A percentile compares a stretch with the other conserved stretches of the same genome.
These are phyloP conservation scores for Coemansia sp. DNA, from an alignment of 192 early-diverging fungal genomes.

Conservation along the genomic window DNA sequence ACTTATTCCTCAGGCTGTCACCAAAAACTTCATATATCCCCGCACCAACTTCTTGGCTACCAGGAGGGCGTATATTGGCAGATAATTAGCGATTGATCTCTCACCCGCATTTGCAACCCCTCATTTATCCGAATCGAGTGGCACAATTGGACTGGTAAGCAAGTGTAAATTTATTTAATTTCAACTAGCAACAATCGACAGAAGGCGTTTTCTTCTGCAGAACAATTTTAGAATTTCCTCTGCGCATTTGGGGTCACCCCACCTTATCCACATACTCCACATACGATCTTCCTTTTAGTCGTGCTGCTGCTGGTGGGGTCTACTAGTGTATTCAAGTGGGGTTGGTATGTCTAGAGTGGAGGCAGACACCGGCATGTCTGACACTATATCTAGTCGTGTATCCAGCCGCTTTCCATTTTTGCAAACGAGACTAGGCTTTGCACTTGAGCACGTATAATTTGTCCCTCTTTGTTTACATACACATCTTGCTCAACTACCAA, in stretches of 20 bases:
- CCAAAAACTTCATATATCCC: not conserved
- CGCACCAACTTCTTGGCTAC: not conserved
- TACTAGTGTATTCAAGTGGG: not conserved
- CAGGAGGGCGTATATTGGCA: not conserved
- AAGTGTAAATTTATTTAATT: slow-evolving; percentile 4
- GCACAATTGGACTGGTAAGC: not conserved
- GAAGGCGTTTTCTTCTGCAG: not conserved
- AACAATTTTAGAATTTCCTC: not conserved
- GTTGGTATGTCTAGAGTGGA: not conserved
- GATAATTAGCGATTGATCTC: slow-evolving; percentile 12
- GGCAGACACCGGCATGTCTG: not conserved
- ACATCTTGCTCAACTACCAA: not conserved
- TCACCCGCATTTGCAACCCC: slow-evolving; percentile 9
- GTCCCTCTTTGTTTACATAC: not conserved
- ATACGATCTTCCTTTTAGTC: not conserved
- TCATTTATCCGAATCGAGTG: slow-evolving; percentile 12
- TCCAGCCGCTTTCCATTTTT: not conserved
- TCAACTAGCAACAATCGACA: not conserved
- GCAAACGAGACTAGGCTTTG: not conserved
- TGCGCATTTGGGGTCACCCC: not conserved
- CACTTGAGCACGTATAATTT: not conserved
- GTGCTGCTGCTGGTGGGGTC: not conserved
- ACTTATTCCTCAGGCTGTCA: not conserved
- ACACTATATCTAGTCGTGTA: not conserved
- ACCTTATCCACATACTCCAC: not conserved